phyloP scores from a whole-genome alignment of 1,139 yeast genomes.

The Ogataea hybrid region DNA sequence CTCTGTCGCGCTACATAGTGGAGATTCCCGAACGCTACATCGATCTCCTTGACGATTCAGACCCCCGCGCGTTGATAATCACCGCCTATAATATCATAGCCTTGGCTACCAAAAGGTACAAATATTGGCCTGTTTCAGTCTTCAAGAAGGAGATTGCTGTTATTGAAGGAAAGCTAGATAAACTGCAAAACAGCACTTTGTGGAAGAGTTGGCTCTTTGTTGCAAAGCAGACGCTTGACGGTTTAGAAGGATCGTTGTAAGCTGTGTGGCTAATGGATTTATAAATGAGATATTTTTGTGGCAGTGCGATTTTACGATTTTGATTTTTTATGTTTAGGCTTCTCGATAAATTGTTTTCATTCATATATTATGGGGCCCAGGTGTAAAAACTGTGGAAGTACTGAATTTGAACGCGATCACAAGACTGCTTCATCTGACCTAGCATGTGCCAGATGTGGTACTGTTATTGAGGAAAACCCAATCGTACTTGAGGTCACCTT shows the following conservation, averaged over 20 bases:
- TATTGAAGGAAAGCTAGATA: constrained; percentile 18
- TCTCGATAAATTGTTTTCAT: constrained; percentile 1
- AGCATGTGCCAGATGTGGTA: constrained; percentile 80
- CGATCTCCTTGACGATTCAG: constrained; percentile 23
- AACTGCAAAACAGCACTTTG: constrained; percentile 11
- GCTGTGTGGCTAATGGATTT: background rate
- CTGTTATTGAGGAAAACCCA: constrained; percentile 86
- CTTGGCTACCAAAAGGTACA: constrained; percentile 16
- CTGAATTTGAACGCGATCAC: constrained; percentile 45
- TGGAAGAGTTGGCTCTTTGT: constrained; percentile 30
- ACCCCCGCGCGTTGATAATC: constrained; percentile 31
- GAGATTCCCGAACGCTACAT: constrained; percentile 23
- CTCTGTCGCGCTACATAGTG: constrained; percentile 24
- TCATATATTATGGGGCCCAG: constrained; percentile 16
- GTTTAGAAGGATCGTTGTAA: constrained; percentile 1
- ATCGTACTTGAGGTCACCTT: constrained; percentile 94
- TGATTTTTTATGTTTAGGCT: background rate
- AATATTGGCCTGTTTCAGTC: constrained; percentile 19
- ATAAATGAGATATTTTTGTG: background rate
- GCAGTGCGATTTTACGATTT: constrained; percentile 1
- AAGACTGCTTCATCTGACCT: constrained; percentile 70
- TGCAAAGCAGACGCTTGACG: constrained; percentile 16
- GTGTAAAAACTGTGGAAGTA: constrained; percentile 44
- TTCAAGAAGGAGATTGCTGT: constrained; percentile 20
- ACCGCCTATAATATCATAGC: constrained; percentile 27